phyloP scores from a whole-genome alignment of 129 eudicot genomes.

The Scalesia atractyloides region DNA sequence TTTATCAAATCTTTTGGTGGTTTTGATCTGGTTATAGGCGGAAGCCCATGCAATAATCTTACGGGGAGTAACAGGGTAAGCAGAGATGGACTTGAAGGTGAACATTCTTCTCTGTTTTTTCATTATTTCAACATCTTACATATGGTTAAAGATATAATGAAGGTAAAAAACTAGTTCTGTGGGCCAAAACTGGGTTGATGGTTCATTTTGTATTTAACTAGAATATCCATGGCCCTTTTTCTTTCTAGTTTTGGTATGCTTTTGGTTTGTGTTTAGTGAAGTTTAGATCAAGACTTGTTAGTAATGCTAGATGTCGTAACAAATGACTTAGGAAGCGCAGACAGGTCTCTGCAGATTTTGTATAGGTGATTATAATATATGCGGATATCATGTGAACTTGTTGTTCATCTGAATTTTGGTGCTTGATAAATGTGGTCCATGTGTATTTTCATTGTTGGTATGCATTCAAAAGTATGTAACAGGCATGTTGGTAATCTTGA shows the following conservation, averaged over 20 bases:
- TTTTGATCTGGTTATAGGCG: slow-evolving; percentile 75
- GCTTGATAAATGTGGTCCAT: not conserved
- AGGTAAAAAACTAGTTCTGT: not conserved
- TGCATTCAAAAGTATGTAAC: too few relatives aligned
- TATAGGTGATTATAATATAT: not conserved
- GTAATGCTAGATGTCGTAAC: not conserved
- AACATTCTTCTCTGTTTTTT: slow-evolving; percentile 65
- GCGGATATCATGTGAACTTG: slow-evolving; percentile 13
- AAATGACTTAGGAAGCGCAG: slow-evolving; percentile 25
- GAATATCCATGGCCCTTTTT: not conserved
- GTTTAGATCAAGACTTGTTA: slow-evolving; percentile 12
- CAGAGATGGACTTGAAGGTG: slow-evolving; percentile 89
- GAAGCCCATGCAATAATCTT: slow-evolving; percentile 90
- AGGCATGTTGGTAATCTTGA: too few relatives aligned
- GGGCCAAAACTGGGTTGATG: not conserved
- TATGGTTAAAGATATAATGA: slow-evolving; percentile 53
- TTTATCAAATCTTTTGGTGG: slow-evolving; percentile 50
- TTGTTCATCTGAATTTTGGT: not conserved
- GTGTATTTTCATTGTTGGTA: too few relatives aligned
- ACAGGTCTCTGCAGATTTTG: slow-evolving; percentile 20
- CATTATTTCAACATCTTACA: slow-evolving; percentile 67
- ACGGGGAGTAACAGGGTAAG: slow-evolving; percentile 83
- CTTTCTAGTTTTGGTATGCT: not conserved
- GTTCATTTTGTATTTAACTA: slow-evolving; percentile 5
- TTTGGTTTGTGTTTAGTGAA: not conserved